These are phyloP conservation scores for Fusarium sp. DNA, from an alignment of 2,329 filamentous ascomycete genomes.

Conservation along the genomic window DNA sequence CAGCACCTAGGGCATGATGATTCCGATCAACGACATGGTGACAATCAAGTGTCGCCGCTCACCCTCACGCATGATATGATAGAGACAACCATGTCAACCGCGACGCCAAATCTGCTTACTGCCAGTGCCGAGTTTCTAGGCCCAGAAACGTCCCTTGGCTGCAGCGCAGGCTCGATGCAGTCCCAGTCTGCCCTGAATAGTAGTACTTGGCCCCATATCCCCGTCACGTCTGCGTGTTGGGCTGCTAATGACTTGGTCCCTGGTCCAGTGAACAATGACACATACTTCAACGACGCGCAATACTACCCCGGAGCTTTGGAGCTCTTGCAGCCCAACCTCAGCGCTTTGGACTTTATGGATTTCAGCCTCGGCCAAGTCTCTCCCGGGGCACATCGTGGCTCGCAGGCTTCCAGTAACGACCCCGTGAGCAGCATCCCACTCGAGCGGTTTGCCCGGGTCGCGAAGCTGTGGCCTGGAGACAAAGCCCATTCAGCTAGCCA, in stretches of 20 bases:
- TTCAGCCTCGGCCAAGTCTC: not conserved
- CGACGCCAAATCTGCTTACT: no score
- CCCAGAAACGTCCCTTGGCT: no score
- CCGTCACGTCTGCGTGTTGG: not conserved
- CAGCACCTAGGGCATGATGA: no score
- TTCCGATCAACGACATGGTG: no score
- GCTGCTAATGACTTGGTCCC: not conserved
- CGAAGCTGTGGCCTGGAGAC: constrained; percentile 9
- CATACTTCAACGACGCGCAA: not conserved
- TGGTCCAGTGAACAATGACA: not conserved
- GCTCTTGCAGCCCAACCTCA: not conserved
- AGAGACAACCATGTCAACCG: no score
- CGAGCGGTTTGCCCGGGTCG: constrained; percentile 3
- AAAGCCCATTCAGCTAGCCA: not conserved
- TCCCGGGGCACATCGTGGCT: not conserved
- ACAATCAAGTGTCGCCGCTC: no score
- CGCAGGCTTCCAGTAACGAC: not conserved
- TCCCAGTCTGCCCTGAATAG: not conserved
- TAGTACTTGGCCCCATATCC: not conserved
- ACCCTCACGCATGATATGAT: no score
- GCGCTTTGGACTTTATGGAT: not conserved
- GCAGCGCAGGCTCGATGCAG: no score
- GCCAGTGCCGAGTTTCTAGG: no score
- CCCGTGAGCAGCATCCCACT: not conserved
- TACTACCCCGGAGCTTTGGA: not conserved